These are phyloP conservation scores for Primulina eburnea DNA, from an alignment of 257 asterid species.

Conservation along the genomic window DNA sequence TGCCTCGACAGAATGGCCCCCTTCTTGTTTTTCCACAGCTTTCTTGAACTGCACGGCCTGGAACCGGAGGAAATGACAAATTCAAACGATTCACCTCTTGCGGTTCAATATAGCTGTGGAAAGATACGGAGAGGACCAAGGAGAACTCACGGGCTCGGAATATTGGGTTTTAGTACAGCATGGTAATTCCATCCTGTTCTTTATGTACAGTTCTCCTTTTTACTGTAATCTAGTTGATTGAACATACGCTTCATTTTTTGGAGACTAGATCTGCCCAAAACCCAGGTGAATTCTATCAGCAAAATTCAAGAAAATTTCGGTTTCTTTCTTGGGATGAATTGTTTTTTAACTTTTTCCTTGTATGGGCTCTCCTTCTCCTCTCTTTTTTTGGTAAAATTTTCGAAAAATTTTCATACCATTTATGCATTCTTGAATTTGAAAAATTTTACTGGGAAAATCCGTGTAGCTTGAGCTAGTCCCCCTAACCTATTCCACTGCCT, in stretches of 20 bases:
- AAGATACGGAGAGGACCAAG: slow-evolving; percentile 27
- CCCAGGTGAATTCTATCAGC: neutral
- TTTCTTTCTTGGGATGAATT: too few species aligned
- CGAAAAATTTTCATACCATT: neutral
- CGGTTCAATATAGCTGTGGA: slow-evolving; percentile 65
- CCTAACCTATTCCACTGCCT: neutral
- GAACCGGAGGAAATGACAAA: neutral
- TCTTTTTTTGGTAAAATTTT: neutral
- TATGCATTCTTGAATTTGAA: neutral
- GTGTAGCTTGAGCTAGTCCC: neutral
- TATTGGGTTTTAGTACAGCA: neutral
- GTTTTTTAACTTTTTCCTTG: too few species aligned
- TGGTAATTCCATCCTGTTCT: neutral
- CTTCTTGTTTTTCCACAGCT: slow-evolving; percentile 55
- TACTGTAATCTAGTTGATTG: neutral
- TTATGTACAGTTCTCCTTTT: too few species aligned
- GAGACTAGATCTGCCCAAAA: neutral
- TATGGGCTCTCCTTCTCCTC: too few species aligned
- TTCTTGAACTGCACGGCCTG: slow-evolving; percentile 52
- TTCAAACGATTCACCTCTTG: neutral
- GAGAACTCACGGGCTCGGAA: neutral
- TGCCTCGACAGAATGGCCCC: slow-evolving; percentile 26
- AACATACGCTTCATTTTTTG: neutral
- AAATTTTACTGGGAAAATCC: neutral
- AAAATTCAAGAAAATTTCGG: too few species aligned